Base-by-base conservation (phyloP, 2,329 filamentous ascomycete species). In the Colletotrichum cereale region DNA sequence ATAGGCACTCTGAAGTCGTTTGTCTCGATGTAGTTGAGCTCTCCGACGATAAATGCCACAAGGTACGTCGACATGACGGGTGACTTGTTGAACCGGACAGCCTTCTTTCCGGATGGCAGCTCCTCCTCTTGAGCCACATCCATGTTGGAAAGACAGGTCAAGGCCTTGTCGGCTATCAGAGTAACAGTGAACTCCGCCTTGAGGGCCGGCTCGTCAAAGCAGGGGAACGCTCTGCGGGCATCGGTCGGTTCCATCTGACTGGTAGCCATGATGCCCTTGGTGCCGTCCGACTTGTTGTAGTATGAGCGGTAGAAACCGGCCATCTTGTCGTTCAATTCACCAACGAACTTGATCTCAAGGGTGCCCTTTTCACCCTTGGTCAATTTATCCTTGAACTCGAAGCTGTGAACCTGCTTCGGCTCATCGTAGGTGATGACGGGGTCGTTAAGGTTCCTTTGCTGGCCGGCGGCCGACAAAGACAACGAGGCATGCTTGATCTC, bases 211-310 rank as follows among this genome's bases (percentile, higher is more conserved):
- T 98, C 96, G 79, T 98, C 96, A 81, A 98, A 98, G 84, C 96
- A 98, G 53, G 96, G 96, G 84, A 98, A 97, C 8, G 96, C 95
- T 76, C 95, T 89, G 77, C 96, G 90, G 73, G 94, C 95, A 84
- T 98, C 96, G 18, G 96, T 98, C 48, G 96, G 92, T 85, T 98
- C 96, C 93, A 98, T 97, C 86, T 98, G 96, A 24, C 94, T 94
- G 34, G 95, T 96, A 36, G 95, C 96, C 79, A 98, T 87, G 80
- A 95, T 92, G 75, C 93, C 93, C 70, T 92, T 91, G 72, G 89
- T 90, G 48, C 96, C 96, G 78, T 96, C 90, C 60, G 89, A 84
- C 73, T 90, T 91, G 86, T 96, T 97, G 87, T 96, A 98, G 8
- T 94, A 97, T 1, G 95, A 97, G 70, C 96, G 91, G 84, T 98